Evolutionary conservation across 2,329 filamentous ascomycete genomes (phyloP).

Genomic region (Arthrocladium fulminans): DNA sequence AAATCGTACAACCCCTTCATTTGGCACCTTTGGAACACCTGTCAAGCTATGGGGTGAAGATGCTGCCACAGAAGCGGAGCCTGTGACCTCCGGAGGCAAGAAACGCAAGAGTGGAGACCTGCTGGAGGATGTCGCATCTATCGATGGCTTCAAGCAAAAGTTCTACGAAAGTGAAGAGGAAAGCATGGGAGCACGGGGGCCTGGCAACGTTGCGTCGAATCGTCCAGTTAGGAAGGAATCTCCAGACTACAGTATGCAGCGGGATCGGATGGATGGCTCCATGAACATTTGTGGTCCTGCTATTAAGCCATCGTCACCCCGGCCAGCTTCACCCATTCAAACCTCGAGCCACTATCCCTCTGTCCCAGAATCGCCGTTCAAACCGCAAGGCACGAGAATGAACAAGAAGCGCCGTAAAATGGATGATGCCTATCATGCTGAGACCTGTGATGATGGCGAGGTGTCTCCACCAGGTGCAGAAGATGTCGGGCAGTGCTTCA

Average conservation of each 20-base stretch:
- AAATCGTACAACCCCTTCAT: constrained; percentile 29
- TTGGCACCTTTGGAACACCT: constrained; percentile 35
- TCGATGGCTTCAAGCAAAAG: background rate
- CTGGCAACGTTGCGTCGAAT: background rate
- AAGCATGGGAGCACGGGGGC: background rate
- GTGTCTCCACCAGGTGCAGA: background rate
- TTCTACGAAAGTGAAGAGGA: constrained; percentile 1
- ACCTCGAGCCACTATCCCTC: background rate
- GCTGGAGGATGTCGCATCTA: background rate
- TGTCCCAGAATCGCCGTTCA: background rate
- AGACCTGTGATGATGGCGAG: background rate
- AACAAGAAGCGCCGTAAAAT: constrained; percentile 1
- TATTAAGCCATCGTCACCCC: background rate
- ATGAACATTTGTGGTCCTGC: background rate
- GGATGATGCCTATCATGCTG: background rate
- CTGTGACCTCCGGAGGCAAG: constrained; percentile 32
- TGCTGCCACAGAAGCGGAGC: constrained; percentile 30
- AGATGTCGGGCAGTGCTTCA: background rate
- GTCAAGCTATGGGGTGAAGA: constrained; percentile 38
- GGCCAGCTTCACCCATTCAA: background rate
- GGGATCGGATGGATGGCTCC: background rate
- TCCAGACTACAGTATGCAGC: background rate
- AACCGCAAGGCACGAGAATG: background rate
- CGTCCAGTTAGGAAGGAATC: background rate
- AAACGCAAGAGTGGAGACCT: constrained; percentile 44